These are phyloP conservation scores for Amphibolis antarctica DNA, from an alignment of 106 monocot species.

Conservation along the genomic window DNA sequence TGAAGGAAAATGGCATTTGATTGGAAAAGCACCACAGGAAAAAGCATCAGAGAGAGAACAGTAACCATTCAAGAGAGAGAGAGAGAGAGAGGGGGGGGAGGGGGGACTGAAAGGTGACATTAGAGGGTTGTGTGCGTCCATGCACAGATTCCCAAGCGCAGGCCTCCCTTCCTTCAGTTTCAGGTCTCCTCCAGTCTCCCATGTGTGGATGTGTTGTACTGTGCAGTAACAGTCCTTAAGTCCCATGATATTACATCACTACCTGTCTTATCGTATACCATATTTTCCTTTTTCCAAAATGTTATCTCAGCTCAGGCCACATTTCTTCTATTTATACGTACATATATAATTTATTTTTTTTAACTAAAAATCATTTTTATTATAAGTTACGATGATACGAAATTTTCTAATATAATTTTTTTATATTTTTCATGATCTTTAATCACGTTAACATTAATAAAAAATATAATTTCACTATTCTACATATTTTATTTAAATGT, in stretches of 20 bases:
- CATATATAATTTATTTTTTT: neutral
- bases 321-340: neutral
- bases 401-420: too few species aligned
- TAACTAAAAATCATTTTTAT: too few species aligned
- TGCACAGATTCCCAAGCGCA: constrained; percentile 6
- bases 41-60: too few species aligned
- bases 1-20: neutral
- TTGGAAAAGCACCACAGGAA: neutral
- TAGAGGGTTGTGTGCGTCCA: neutral
- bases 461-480: too few species aligned
- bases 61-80: neutral
- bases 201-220: constrained; percentile 2
- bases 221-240: neutral
- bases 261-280: neutral
- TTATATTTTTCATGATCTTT: too few species aligned
- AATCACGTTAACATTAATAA: too few species aligned
- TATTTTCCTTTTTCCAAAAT: neutral
- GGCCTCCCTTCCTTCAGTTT: neutral
- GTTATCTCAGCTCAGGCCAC: neutral
- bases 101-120: neutral
- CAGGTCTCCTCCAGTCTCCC: constrained; percentile 5
- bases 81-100: neutral
- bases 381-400: too few species aligned
- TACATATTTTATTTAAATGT: too few species aligned
- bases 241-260: constrained; percentile 13